Evolutionary conservation across 2,329 filamentous ascomycete species (phyloP).

Genomic region (Diaporthe longicolla): DNA sequence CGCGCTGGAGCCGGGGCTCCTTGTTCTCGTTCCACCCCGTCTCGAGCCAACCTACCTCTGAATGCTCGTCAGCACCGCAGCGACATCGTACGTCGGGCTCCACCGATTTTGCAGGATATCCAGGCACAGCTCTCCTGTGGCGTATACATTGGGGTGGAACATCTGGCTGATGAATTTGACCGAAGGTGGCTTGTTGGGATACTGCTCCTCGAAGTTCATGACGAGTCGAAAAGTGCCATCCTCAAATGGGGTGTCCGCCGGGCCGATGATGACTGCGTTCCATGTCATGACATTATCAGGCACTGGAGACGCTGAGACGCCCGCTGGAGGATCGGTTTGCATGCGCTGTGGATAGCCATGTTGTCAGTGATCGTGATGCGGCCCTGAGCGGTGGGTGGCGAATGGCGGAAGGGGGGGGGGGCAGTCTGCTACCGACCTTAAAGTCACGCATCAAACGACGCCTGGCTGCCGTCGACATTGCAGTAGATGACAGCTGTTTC

Average conservation of each 20-base stretch:
- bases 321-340: conserved; percentile 98
- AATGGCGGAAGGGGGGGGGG: conserved; percentile 21
- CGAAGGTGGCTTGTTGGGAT: conserved; percentile 96
- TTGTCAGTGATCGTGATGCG: conserved; percentile 41
- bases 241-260: conserved; percentile 96
- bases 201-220: conserved; percentile 99
- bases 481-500: conserved; percentile 42
- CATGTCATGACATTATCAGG: conserved; percentile 98
- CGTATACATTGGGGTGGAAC: conserved; percentile 99
- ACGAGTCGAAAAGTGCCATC: conserved; percentile 97
- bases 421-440: conserved; percentile 74
- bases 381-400: conserved; percentile 22
- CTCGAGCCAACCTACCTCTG: conserved; percentile 76
- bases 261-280: conserved; percentile 99
- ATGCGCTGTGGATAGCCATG: conserved; percentile 77
- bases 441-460: conserved; percentile 99
- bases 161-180: conserved; percentile 99
- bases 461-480: conserved; percentile 89
- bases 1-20: neutral
- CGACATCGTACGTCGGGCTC: conserved; percentile 99
- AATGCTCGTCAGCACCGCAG: conserved; percentile 95
- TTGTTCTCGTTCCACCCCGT: neutral
- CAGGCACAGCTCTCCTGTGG: conserved; percentile 93
- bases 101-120: conserved; percentile 98
- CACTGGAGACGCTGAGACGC: conserved; percentile 95